Percentiles rank a stretch among this genome's conserved stretches.
Conservation (phyloP, 305 asterid genomes). For the Salvia sclarea region DNA sequence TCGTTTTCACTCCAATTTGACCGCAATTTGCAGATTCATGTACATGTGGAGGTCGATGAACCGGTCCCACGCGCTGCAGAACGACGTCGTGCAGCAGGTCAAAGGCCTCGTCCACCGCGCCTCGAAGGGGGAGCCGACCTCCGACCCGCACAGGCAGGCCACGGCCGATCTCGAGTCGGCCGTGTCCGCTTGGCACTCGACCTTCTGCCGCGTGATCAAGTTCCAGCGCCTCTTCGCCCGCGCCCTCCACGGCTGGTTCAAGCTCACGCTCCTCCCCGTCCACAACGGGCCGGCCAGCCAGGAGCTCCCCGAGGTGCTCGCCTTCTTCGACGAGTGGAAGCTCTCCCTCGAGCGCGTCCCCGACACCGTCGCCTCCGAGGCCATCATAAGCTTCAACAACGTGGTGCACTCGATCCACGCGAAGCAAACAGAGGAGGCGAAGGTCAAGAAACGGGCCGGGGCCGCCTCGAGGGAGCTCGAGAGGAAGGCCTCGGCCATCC, state of each 20-base stretch:
- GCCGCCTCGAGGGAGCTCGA: slow-evolving; percentile 75
- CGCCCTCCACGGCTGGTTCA: slow-evolving; percentile 88
- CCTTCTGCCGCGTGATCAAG: slow-evolving; percentile 72
- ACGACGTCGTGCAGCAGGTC: slow-evolving; percentile 82
- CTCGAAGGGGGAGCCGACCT: slow-evolving; percentile 58
- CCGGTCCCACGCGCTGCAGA: slow-evolving; percentile 72
- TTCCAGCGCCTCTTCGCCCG: slow-evolving; percentile 69
- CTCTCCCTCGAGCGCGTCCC: slow-evolving; percentile 82
- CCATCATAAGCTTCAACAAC: slow-evolving; percentile 85
- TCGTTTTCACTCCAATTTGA: too few relatives aligned
- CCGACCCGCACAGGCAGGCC: slow-evolving; percentile 85
- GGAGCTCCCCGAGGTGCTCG: slow-evolving; percentile 45
- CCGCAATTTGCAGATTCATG: slow-evolving; percentile 91
- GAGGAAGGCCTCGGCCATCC: slow-evolving; percentile 66
- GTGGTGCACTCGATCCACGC: slow-evolving; percentile 67
- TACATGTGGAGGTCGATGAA: slow-evolving; percentile 98
- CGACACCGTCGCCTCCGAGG: slow-evolving; percentile 88
- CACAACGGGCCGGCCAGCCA: slow-evolving; percentile 41
- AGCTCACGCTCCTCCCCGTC: slow-evolving; percentile 67
- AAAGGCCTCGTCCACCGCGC: slow-evolving; percentile 66
- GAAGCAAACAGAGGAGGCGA: slow-evolving; percentile 82
- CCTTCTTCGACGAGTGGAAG: slow-evolving; percentile 90
- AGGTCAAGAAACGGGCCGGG: slow-evolving; percentile 64
- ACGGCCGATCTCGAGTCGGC: slow-evolving; percentile 86
- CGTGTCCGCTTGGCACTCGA: slow-evolving; percentile 82